Percentiles rank a stretch among this genome's conserved stretches.
Evolutionary conservation across 768 basidiomycete genomes (phyloP).

Genomic region (Xerocomellus dryophilus): DNA sequence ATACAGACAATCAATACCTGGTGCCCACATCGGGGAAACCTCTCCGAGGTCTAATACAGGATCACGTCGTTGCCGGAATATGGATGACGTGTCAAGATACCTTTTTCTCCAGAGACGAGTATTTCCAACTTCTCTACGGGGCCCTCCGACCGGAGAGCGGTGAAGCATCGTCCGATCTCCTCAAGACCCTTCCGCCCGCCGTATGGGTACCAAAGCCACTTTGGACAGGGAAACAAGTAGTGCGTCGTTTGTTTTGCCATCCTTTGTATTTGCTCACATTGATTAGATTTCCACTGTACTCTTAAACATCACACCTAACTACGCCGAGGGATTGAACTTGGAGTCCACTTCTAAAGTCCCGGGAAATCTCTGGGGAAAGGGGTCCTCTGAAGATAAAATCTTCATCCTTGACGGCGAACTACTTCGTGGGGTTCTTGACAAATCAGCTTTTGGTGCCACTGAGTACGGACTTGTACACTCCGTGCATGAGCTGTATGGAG

Average conservation of each 20-base stretch:
- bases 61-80: constrained; percentile 98
- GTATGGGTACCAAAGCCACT: constrained; percentile 88
- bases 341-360: constrained; percentile 87
- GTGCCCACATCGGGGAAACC: constrained; percentile 98
- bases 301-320: constrained; percentile 82
- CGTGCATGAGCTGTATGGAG: constrained; percentile 91
- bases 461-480: constrained; percentile 97
- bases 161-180: constrained; percentile 47
- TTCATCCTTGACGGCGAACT: constrained; percentile 91
- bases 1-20: constrained; percentile 98
- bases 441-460: constrained; percentile 94
- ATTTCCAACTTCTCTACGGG: constrained; percentile 93
- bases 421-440: constrained; percentile 91
- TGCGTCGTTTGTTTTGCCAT: constrained; percentile 37
- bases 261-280: not conserved
- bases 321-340: constrained; percentile 79
- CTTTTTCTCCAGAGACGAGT: constrained; percentile 94
- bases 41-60: constrained; percentile 95
- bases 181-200: constrained; percentile 83
- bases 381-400: constrained; percentile 80
- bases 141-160: constrained; percentile 88
- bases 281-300: constrained; percentile 88
- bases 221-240: constrained; percentile 99
- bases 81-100: constrained; percentile 98
- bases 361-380: constrained; percentile 77